Evolutionary conservation across 106 monocot species (phyloP), one percentile per base, ranked within the genome.

Genomic region (Posidonia australis): DNA sequence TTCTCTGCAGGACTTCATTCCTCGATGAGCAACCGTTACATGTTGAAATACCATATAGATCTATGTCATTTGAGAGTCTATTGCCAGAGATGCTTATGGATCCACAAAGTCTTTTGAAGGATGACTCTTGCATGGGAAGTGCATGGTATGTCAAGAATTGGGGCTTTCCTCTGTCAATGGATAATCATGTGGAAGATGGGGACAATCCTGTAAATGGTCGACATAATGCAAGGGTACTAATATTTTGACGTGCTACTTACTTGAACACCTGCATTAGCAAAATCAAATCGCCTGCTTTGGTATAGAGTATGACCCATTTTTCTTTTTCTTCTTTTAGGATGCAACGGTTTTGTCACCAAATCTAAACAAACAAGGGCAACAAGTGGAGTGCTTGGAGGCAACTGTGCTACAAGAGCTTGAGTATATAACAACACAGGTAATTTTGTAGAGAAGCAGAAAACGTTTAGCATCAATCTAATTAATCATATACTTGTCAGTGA

Each of bases 341-440:
- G 49, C 60, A 51, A 11, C 27, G 41, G 0, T 62, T 21, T 27
- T 26, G 16, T 54, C 65, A 1, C n/a, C 55, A 30, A 56, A 30
- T 45, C 46, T 31, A 48, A 58, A 57, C 22, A 44, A 28, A 74
- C 21, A 18, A 7, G 61, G 27, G 54, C 54, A 58, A 24, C 76
- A 76, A 66, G 21, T 54, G 23, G 27, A 60, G 22, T 53, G 26
- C 29, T 46, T 68, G 65, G 70, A 77, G 59, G 73, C 69, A 60
- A 66, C 43, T 17, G 72, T 67, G 27, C 48, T 83, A 10, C 42
- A 72, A 21, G 77, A 79, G 44, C 80, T 83, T 54, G 70, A 83
- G 72, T 46, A 51, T 62, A 64, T 76, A 23, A 62, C 79, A 69
- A 14, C 58, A 13, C 76, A 76, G 76, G 83, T 83, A 77, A 73